Conservation (phyloP, 1,139 yeast species). For the Scheffersomyces segobiensis region DNA sequence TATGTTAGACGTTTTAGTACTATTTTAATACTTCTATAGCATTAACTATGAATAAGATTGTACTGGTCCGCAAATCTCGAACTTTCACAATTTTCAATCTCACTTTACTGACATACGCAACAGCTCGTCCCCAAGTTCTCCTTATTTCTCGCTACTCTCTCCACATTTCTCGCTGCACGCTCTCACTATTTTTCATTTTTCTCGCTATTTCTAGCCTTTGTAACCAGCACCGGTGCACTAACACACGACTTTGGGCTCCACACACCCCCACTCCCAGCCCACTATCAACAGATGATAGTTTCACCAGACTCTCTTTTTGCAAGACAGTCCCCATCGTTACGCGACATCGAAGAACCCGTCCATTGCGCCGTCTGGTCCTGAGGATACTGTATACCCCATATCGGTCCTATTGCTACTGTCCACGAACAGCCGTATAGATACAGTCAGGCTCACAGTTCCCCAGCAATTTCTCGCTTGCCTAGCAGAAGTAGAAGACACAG, state of each 20-base stretch:
- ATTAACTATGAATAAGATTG: not conserved
- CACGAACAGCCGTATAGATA: not conserved
- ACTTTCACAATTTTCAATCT: not conserved
- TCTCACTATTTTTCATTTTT: not conserved
- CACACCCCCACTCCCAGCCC: not conserved
- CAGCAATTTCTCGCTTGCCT: not conserved
- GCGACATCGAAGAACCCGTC: not conserved
- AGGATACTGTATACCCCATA: not conserved
- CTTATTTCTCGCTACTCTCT: not conserved
- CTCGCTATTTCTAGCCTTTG: not conserved
- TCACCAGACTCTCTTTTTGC: not conserved
- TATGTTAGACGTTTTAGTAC: too few species aligned
- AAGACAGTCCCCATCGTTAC: not conserved
- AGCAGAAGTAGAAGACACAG: not conserved
- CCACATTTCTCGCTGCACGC: not conserved
- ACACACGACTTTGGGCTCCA: not conserved
- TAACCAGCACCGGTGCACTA: not conserved
- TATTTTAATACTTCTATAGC: too few species aligned
- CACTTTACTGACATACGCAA: not conserved
- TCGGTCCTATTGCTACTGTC: not conserved
- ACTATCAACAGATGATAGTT: not conserved
- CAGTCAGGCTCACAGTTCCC: not conserved
- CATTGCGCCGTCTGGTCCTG: not conserved
- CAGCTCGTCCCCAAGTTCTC: not conserved
- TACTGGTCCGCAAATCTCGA: not conserved